Conservation (phyloP, 2,329 filamentous ascomycete species). For the Aspergillus nomiae region DNA sequence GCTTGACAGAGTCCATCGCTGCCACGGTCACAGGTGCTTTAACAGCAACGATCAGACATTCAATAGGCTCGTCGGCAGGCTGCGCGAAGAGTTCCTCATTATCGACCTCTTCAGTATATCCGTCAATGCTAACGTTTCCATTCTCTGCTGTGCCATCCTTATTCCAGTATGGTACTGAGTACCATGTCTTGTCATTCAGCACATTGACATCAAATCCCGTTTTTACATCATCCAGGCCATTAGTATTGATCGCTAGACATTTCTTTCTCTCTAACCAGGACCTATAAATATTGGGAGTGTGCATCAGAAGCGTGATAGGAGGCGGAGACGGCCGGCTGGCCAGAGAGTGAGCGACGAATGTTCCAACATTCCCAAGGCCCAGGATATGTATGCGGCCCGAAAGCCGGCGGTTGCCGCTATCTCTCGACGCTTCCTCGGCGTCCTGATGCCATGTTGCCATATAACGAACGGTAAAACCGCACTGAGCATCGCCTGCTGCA, state of each 20-base stretch:
- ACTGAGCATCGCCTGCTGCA: neutral
- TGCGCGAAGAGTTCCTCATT: constrained; percentile 14
- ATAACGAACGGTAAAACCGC: constrained; percentile 15
- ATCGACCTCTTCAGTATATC: constrained; percentile 12
- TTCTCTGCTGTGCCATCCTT: constrained; percentile 16
- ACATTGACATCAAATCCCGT: constrained; percentile 49
- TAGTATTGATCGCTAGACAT: constrained; percentile 38
- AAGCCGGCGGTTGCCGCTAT: constrained; percentile 24
- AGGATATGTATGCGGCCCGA: constrained; percentile 60
- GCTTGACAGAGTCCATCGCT: constrained; percentile 66
- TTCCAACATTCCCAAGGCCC: constrained; percentile 76
- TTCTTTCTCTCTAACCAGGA: constrained; percentile 25
- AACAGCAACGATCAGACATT: constrained; percentile 75
- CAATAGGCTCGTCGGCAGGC: constrained; percentile 54
- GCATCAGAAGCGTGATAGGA: constrained; percentile 75
- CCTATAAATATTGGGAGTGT: constrained; percentile 41
- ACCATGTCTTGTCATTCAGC: constrained; percentile 35
- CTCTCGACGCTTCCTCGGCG: constrained; percentile 22
- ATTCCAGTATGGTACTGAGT: constrained; percentile 29
- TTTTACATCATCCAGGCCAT: constrained; percentile 45
- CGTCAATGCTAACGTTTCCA: constrained; percentile 5
- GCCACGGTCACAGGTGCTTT: constrained; percentile 71
- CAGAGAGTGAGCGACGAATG: constrained; percentile 72
- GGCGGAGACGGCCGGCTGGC: constrained; percentile 68
- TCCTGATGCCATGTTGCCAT: constrained; percentile 34